Conservation (phyloP, 2,329 filamentous ascomycete species). For the Hyphodiscus sp. region DNA sequence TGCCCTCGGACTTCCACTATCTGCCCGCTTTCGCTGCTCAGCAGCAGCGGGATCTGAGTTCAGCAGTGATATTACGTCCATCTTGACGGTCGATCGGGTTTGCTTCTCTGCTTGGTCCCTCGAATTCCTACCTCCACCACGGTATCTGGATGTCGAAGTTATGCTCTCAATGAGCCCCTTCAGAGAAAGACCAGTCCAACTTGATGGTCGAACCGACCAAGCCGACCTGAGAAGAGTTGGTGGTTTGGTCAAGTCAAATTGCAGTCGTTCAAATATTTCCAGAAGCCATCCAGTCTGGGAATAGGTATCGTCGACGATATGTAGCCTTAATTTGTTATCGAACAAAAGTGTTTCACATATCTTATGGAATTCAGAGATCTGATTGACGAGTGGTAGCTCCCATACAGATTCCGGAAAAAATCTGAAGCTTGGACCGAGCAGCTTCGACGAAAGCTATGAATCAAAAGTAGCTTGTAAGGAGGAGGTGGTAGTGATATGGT, state of each 20-base stretch:
- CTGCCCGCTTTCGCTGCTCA: conserved; percentile 21
- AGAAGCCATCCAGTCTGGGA: conserved; percentile 13
- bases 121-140: not conserved
- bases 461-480: conserved; percentile 21
- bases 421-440: conserved; percentile 21
- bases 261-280: not conserved
- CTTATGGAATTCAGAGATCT: conserved; percentile 20
- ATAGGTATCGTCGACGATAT: conserved; percentile 20
- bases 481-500: conserved; percentile 14
- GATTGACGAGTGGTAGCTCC: conserved; percentile 18
- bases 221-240: not conserved
- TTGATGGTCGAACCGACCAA: not conserved
- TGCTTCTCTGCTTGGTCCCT: not conserved
- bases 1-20: conserved; percentile 9
- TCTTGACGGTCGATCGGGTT: conserved; percentile 13
- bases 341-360: conserved; percentile 23
- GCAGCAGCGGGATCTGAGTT: conserved; percentile 25
- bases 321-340: conserved; percentile 21
- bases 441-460: conserved; percentile 23
- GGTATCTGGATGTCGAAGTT: not conserved
- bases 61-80: conserved; percentile 31
- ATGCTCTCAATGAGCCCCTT: not conserved
- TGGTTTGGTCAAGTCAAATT: not conserved
- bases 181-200: not conserved
- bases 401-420: conserved; percentile 20